A percentile compares a stretch with the other conserved stretches of the same genome.
Conservation (phyloP, 495 filamentous ascomycete genomes). For the Hypoxylon perforatum region DNA sequence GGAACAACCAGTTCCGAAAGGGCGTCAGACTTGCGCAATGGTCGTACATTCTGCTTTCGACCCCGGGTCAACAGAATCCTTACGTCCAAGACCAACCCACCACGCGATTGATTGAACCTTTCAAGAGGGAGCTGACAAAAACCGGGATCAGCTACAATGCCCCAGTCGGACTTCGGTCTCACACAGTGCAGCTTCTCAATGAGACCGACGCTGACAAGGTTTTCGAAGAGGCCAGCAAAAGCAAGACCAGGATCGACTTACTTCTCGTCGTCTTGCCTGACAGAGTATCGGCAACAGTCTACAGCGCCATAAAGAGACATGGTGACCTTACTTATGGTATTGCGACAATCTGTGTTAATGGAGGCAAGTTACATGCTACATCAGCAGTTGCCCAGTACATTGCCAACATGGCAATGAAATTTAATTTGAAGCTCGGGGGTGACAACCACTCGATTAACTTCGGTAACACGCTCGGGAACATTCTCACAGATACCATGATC, state of each 20-base stretch:
- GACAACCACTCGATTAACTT: constrained; percentile 67
- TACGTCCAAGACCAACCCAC: background rate
- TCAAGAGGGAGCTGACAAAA: background rate
- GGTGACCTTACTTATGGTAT: constrained; percentile 69
- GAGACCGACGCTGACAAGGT: constrained; percentile 25
- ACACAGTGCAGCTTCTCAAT: background rate
- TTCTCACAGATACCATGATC: constrained; percentile 69
- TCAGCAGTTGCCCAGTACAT: constrained; percentile 61
- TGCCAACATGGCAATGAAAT: constrained; percentile 73
- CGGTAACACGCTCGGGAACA: constrained; percentile 61
- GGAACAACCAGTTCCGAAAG: background rate
- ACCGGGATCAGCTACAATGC: background rate
- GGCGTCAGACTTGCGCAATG: background rate
- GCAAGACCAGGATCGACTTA: constrained; percentile 41
- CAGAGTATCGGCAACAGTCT: constrained; percentile 59
- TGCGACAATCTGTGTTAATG: constrained; percentile 68
- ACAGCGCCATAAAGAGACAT: constrained; percentile 71
- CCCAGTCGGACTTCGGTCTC: background rate
- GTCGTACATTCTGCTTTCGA: constrained; percentile 2
- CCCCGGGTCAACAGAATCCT: background rate
- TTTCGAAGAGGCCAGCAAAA: constrained; percentile 14
- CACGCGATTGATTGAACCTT: background rate
- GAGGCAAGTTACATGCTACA: constrained; percentile 57
- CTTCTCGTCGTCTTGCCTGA: constrained; percentile 67
- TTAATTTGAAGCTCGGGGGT: constrained; percentile 81